These are phyloP conservation scores for Clarireedia sp. DNA, from an alignment of 2,329 filamentous ascomycete species.

Conservation along the genomic window DNA sequence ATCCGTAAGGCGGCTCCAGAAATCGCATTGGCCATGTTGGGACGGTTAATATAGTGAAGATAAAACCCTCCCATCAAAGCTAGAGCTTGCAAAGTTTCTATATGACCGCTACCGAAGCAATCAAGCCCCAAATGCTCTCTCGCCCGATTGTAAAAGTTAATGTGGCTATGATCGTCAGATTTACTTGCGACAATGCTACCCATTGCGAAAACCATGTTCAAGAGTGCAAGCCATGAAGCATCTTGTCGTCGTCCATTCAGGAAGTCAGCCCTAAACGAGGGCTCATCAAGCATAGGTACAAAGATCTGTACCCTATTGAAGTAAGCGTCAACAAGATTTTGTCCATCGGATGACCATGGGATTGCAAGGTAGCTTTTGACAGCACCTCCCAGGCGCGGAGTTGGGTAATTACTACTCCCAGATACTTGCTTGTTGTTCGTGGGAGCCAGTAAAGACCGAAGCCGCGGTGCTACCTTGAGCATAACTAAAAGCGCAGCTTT, in stretches of 20 bases:
- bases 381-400: conserved; percentile 29
- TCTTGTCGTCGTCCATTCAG: conserved; percentile 55
- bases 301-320: conserved; percentile 67
- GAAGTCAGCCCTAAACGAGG: conserved; percentile 58
- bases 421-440: conserved; percentile 18
- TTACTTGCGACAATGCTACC: conserved; percentile 62
- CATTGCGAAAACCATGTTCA: conserved; percentile 72
- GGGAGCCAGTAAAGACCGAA: conserved; percentile 37
- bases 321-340: conserved; percentile 65
- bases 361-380: conserved; percentile 33
- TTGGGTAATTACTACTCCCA: conserved; percentile 22
- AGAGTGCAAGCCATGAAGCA: conserved; percentile 60
- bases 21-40: conserved; percentile 68
- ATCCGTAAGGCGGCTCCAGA: conserved; percentile 65
- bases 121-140: conserved; percentile 60
- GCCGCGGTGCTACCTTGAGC: conserved; percentile 41
- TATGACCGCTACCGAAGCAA: conserved; percentile 58
- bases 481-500: conserved; percentile 69
- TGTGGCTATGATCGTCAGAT: conserved; percentile 54
- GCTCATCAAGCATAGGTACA: conserved; percentile 66
- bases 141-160: conserved; percentile 61
- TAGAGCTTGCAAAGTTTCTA: conserved; percentile 67
- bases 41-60: conserved; percentile 69
- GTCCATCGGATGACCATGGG: conserved; percentile 55
- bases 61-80: conserved; percentile 68